Percentiles rank a stretch among this genome's conserved stretches.
Conservation (phyloP, 1,284 basidiomycete genomes). For the Ganoderma boninense region DNA sequence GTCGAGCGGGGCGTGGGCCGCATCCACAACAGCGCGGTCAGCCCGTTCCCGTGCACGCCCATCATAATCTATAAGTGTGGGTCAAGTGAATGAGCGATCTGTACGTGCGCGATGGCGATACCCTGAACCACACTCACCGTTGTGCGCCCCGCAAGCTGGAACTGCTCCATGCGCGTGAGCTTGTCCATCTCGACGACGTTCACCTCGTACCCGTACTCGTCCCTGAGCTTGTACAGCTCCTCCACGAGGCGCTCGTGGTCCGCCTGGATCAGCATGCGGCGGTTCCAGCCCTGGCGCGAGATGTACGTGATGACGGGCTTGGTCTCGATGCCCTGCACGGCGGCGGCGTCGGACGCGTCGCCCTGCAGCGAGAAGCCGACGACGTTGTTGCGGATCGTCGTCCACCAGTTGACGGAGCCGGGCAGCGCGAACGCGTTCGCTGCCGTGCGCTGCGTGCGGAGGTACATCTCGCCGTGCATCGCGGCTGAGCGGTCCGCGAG, state of each 20-base stretch:
- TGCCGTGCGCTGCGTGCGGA: constrained; percentile 77
- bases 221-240: constrained; percentile 70
- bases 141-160: constrained; percentile 79
- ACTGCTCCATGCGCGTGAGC: constrained; percentile 79
- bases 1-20: constrained; percentile 75
- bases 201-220: constrained; percentile 83
- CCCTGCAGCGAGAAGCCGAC: constrained; percentile 73
- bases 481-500: constrained; percentile 86
- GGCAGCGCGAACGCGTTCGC: constrained; percentile 77
- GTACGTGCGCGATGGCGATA: constrained; percentile 1
- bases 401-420: constrained; percentile 85
- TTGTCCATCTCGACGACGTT: constrained; percentile 87
- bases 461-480: constrained; percentile 74
- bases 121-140: constrained; percentile 61
- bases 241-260: constrained; percentile 73
- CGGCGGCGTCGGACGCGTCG: constrained; percentile 37
- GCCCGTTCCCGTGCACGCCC: constrained; percentile 88
- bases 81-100: constrained; percentile 9
- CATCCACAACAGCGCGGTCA: constrained; percentile 89
- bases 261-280: constrained; percentile 71
- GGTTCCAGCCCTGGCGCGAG: constrained; percentile 86
- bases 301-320: constrained; percentile 86
- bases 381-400: constrained; percentile 75
- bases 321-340: constrained; percentile 40
- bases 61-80: constrained; percentile 71